Percentiles rank a stretch among this genome's conserved stretches.
Evolutionary conservation across 352 stramenopile genomes (phyloP).

Genomic region (Elongisporangium anandrum): DNA sequence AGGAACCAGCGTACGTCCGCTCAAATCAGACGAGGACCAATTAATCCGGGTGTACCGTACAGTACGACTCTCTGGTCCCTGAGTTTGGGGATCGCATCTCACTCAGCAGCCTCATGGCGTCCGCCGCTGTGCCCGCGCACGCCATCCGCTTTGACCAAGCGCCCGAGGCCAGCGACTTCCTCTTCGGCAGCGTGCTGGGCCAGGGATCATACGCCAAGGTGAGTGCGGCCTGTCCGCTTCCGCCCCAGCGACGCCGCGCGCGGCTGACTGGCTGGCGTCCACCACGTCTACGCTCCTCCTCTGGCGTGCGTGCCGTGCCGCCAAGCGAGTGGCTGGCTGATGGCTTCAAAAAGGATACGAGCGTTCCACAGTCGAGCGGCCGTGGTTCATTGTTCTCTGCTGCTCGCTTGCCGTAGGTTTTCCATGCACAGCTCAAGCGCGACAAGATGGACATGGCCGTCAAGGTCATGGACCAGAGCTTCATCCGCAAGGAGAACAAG

Average conservation of each 20-base stretch:
- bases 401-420: constrained; percentile 54
- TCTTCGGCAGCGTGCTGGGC: constrained; percentile 82
- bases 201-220: constrained; percentile 89
- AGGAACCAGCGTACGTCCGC: constrained; percentile 10
- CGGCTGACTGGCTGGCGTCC: neutral
- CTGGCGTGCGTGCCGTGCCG: neutral
- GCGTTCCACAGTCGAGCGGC: neutral
- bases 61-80: constrained; percentile 1
- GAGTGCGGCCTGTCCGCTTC: neutral
- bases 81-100: constrained; percentile 6
- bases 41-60: neutral
- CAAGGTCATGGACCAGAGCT: constrained; percentile 91
- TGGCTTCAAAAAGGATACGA: neutral
- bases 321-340: neutral
- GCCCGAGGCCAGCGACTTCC: constrained; percentile 75
- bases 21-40: constrained; percentile 1
- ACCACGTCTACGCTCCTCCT: neutral
- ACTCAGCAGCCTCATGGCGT: constrained; percentile 35
- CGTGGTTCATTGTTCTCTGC: neutral
- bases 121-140: constrained; percentile 28
- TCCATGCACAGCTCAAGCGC: constrained; percentile 84
- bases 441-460: constrained; percentile 79
- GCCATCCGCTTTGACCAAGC: constrained; percentile 54
- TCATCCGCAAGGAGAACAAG: constrained; percentile 91
- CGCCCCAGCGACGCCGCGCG: neutral